Base-by-base conservation (phyloP, 495 filamentous ascomycete species). In the Bryoglossum gracile region DNA sequence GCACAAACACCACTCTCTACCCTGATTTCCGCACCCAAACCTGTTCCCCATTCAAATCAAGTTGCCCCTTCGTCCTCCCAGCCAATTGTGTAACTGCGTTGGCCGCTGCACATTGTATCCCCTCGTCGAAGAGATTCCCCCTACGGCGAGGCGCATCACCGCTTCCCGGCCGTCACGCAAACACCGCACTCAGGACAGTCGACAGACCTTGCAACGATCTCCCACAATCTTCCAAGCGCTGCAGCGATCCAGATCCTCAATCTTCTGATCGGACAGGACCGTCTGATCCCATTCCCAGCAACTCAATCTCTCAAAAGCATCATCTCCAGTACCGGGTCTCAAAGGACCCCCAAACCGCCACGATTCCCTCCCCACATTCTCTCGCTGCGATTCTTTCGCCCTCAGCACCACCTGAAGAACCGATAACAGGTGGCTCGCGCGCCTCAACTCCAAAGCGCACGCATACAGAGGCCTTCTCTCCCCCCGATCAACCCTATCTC, bases 381-480 rank as follows among this genome's bases (percentile, higher is more conserved):
- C 26, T 62, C 54, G 59, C 59, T 24, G 59, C 56, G 53, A 62
- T 62, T 28, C 57, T 62, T 21, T 62, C 59, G 59, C 59, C 59
- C 18, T 61, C 55, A 26, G 54, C 50, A 14, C 48, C 48, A 30
- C 34, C 49, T 48, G 46, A 53, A 45, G 52, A 61, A 16, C 21
- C 51, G 4, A 37, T 46, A n/a, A 4, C 36, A 21, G 28, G 37
- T 13, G 53, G 14, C 9, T 56, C 55, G 37, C 51, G 56, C 32
- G 39, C 56, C 4, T 32, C 59, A 0, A 48, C 56, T 16, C 56
- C 59, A 21, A 62, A 62, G 48, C 56, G 59, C 39, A 50, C 59
- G 4, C 57, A 62, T 42, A 33, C 46, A 34, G 56, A 59, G 25
- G 59, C 56, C 16, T 62, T 62, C 48, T 39, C 46, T n/a, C 43